A percentile compares a stretch with the other conserved stretches of the same genome.
Conservation (phyloP, 257 asterid genomes). For the Solanum corneliomulleri region DNA sequence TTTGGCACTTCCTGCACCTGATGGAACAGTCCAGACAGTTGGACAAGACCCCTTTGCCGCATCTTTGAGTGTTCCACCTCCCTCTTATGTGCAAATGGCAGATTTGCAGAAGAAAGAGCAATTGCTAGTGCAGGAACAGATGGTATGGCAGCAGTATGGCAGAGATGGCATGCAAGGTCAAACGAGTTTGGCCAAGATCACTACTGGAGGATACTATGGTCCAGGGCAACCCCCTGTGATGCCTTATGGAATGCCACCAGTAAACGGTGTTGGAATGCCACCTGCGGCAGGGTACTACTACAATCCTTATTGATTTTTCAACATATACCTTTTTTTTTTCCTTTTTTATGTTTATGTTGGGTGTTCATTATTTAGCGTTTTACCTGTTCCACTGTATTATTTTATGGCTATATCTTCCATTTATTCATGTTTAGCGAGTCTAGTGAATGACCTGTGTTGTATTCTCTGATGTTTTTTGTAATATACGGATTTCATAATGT, state of each 20-base stretch:
- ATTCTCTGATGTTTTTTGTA: not conserved
- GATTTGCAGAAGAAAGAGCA: slow-evolving; percentile 85
- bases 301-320: slow-evolving; percentile 29
- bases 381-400: slow-evolving; percentile 17
- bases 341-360: not conserved
- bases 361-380: not conserved
- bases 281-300: slow-evolving; percentile 36
- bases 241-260: slow-evolving; percentile 71
- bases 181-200: slow-evolving; percentile 55
- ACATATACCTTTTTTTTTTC: not conserved
- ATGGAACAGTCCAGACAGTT: slow-evolving; percentile 53
- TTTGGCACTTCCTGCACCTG: slow-evolving; percentile 77
- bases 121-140: slow-evolving; percentile 59
- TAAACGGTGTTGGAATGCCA: slow-evolving; percentile 22
- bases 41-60: slow-evolving; percentile 79
- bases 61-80: slow-evolving; percentile 57
- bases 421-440: slow-evolving; percentile 18
- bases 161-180: slow-evolving; percentile 76
- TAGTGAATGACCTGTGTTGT: slow-evolving; percentile 3
- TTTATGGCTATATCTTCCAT: slow-evolving; percentile 22
- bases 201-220: slow-evolving; percentile 46
- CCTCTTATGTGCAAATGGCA: slow-evolving; percentile 76
- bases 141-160: slow-evolving; percentile 72
- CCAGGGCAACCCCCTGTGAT: slow-evolving; percentile 32
- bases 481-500: not conserved